Percentiles rank a stretch among this genome's conserved stretches.
Evolutionary conservation across 352 stramenopile genomes (phyloP).

Genomic region (Pythium scleroteichum): DNA sequence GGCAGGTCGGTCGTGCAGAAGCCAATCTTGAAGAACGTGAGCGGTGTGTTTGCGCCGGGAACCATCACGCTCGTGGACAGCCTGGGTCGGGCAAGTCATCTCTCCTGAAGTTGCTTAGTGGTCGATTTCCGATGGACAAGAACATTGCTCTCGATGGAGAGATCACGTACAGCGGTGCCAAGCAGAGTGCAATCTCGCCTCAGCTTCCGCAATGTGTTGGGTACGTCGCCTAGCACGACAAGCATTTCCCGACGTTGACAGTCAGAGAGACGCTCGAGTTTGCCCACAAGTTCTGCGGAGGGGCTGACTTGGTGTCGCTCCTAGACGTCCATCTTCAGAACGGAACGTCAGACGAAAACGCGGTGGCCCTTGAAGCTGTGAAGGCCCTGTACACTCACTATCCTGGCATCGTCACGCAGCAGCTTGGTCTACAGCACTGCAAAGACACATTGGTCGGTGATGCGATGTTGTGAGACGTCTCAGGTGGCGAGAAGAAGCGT

Average conservation of each 20-base stretch:
- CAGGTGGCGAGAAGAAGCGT: conserved; percentile 47
- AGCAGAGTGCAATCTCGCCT: conserved; percentile 4
- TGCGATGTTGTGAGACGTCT: conserved; percentile 42
- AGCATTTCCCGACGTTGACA: conserved; percentile 34
- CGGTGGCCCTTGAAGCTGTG: conserved; percentile 8
- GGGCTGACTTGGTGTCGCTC: not conserved
- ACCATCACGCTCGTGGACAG: conserved; percentile 33
- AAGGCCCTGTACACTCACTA: conserved; percentile 28
- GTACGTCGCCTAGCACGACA: conserved; percentile 33
- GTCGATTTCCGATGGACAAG: conserved; percentile 35
- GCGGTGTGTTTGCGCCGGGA: conserved; percentile 30
- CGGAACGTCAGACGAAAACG: conserved; percentile 17
- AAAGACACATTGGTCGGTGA: conserved; percentile 51
- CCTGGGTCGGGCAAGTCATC: conserved; percentile 37
- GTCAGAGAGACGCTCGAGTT: conserved; percentile 40
- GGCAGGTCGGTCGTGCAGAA: conserved; percentile 31
- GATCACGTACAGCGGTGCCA: conserved; percentile 32
- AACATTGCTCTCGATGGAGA: conserved; percentile 32
- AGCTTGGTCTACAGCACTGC: conserved; percentile 41
- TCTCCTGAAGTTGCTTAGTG: conserved; percentile 35
- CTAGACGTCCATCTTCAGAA: no score
- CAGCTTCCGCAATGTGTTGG: conserved; percentile 29
- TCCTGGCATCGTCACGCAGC: conserved; percentile 38
- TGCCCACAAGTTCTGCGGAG: conserved; percentile 26
- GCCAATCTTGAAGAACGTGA: conserved; percentile 36